These are phyloP conservation scores for Coemansia sp. DNA, from an alignment of 192 early-diverging fungal genomes.

Conservation along the genomic window DNA sequence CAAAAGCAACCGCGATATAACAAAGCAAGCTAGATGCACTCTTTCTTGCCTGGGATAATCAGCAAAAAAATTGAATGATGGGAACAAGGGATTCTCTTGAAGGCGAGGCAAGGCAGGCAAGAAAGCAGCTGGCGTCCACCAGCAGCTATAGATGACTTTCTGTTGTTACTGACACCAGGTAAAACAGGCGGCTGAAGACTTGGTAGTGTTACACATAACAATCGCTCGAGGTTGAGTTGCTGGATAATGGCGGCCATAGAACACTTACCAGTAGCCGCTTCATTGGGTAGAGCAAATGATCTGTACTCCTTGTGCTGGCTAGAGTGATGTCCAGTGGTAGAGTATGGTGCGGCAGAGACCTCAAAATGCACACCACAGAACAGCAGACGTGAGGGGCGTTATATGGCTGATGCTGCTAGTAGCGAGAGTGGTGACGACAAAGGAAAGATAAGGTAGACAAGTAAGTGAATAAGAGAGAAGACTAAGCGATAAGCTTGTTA, in stretches of 20 bases:
- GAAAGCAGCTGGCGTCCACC: too few species aligned
- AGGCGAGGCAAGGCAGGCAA: too few species aligned
- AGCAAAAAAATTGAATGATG: not conserved
- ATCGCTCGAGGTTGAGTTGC: not conserved
- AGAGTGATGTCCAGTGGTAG: not conserved
- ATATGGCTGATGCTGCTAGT: not conserved
- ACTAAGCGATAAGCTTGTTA: not conserved
- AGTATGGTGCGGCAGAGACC: too few species aligned
- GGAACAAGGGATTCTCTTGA: not conserved
- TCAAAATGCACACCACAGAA: too few species aligned
- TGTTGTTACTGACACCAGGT: not conserved
- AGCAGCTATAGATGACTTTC: too few species aligned
- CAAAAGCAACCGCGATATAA: not conserved
- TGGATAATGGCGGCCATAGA: not conserved
- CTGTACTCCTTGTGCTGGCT: not conserved
- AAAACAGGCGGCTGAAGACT: not conserved
- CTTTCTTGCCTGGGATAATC: conserved; percentile 3
- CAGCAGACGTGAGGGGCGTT: not conserved
- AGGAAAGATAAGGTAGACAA: not conserved
- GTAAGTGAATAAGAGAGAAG: not conserved
- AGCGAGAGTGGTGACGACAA: not conserved
- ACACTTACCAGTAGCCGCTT: conserved; percentile 31
- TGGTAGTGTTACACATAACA: not conserved
- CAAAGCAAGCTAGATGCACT: not conserved
- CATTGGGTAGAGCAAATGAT: not conserved